Evolutionary conservation across 768 basidiomycete genomes (phyloP), one percentile per base, ranked within the genome.

Genomic region (Tylopilus subfusipes): DNA sequence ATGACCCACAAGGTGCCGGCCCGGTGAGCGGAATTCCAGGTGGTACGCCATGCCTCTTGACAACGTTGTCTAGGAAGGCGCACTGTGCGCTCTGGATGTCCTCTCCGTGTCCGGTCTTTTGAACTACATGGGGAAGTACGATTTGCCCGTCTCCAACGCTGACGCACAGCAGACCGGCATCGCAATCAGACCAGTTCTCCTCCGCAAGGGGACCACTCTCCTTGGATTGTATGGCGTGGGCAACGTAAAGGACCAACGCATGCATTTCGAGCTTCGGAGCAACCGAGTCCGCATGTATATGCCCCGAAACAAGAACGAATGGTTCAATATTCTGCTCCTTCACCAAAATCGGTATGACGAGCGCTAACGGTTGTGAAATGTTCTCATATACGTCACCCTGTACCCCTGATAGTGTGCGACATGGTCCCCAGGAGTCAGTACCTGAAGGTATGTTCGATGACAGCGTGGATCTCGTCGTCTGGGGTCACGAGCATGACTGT

Each of bases 401-500:
- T 56, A 38, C 24, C 11, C 33, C 18, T 43, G 61, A 3, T 57
- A 98, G 96, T 24, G 96, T 97, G 4, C 87, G 91, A 62, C 97
- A 94, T 67, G 94, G 93, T 2, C 93, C 93, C 18, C 93, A 98
- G 68, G 90, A 93, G 61, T 93, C 81, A 13, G 95, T 98, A 1
- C 94, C 96, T 9, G 97, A 98, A 64, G 89, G 90, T 56, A 89
- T 98, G 84, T 99, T 99, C 61, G 96, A 98, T 66, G 93, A 99
- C 65, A 88, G 85, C 62, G 79, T 98, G 33, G 85, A 98, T 63
- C 79, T 99, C 16, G 91, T 99, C 8, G 78, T 99, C 2, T 99
- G 97, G 97, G 97, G 97, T 8, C 97, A 99, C 68, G 97, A 99
- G 70, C 97, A 99, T 67, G 97, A 98, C 70, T 98, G 96, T 64